Base-by-base conservation (phyloP, 2,329 filamentous ascomycete genomes). In the Juglanconis sp. region DNA sequence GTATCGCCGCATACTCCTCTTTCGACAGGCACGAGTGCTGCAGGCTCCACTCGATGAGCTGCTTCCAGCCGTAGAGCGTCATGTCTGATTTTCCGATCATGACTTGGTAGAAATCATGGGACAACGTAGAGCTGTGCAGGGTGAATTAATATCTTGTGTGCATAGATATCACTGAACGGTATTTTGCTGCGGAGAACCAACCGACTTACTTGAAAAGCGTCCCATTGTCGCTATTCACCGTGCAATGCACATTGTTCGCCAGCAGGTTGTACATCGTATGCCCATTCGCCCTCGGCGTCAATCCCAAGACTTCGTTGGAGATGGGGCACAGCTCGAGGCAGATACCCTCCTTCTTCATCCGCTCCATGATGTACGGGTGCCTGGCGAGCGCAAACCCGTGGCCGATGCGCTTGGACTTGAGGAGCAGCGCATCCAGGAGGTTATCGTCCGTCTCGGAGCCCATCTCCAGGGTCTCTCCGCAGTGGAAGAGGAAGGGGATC, bases 321-420 rank as follows among this genome's bases (percentile, higher is more conserved):
- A 91, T 91, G 0, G 89, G 89, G 66, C 89, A 92, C 1, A 90
- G 76, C 74, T 92, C 89, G n/a, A 92, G 78, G 65, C 88, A 90
- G 38, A 92, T 82, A 9, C 79, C 77, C n/a, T 77, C 76, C 60
- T 78, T 73, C 71, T 83, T 86, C 81, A 91, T 89, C 53, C 81
- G 75, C 64, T 86, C 76, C 73, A 91, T 83, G n/a, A 91, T 74
- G 42, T 83, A 75, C 0, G 86, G 86, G 68, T 91, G 89, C 59
- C 85, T 82, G 13, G 87, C 77, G 4, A 92, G 74, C 0, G 89
- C 85, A 65, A 88, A 91, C 1, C 89, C 89, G 67, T 92, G 89
- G 0, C 89, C 89, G 54, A 92, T 89, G 13, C 89, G 85, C 73
- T 86, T 88, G 2, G 87, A 79, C 13, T 82, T 79, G 2, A 92